Base-by-base conservation (phyloP, 345 rosid genomes). In the Pistacia integerrima region DNA sequence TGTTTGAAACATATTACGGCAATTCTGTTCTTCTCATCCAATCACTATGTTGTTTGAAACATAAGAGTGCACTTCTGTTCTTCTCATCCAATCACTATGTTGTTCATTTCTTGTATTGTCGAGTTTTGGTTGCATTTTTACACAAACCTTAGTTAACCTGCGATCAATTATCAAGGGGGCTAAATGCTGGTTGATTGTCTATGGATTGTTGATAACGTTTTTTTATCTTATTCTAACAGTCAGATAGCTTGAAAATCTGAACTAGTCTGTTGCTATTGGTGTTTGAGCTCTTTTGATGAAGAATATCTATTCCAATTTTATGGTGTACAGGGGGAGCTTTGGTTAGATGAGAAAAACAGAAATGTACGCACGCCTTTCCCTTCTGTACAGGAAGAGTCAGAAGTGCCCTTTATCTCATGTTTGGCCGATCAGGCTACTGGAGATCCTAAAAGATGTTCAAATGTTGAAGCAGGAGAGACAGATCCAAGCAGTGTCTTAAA, bases 381-480 rank as follows among this genome's bases (percentile, higher is more conserved):
- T 72, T 67, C 73, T 54, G 54, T 75, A 44, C 75, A 74, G 7
- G 76, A 78, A 74, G 79, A 72, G 25, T 25, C 73, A 56, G 74
- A 69, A 66, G 73, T 17, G 59, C 33, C 77, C 66, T 65, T 77
- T 35, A 54, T 76, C 35, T 74, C 78, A 76, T 73, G 79, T 79
- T 70, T 73, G 70, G 25, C 59, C 30, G 46, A 68, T 41, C 72
- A 68, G 54, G 63, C 69, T n/a, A 60, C 67, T 74, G 78, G 79
- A 63, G 67, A 55, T 79, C 78, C 86, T 76, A 84, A 76, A 85
- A 67, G 18, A 71, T 80, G 38, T 73, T 75, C 85, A 44, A 52
- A 64, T 61, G 88, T 79, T 75, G 84, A 82, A 83, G 79, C 83
- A 77, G 87, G 73, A 78, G 85, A 55, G 49, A 69, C 62, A 55